A percentile compares a stretch with the other conserved stretches of the same genome.
Evolutionary conservation across 345 rosid species (phyloP).

Genomic region (Lumnitzera racemosa): DNA sequence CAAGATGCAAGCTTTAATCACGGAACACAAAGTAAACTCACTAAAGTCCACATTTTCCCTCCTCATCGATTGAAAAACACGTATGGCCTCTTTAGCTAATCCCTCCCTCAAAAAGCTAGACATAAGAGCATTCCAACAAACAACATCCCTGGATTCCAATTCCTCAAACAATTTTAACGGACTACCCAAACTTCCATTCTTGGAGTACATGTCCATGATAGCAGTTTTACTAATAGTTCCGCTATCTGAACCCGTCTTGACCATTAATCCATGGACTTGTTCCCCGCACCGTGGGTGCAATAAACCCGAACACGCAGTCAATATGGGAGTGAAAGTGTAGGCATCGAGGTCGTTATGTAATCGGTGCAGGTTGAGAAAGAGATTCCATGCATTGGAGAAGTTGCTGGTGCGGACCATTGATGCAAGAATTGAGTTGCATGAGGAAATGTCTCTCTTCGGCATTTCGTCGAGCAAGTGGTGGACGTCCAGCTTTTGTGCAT

Average conservation of each 20-base stretch:
- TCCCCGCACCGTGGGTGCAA: slow-evolving; percentile 39
- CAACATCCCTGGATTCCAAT: slow-evolving; percentile 48
- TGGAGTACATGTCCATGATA: slow-evolving; percentile 62
- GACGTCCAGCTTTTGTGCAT: slow-evolving; percentile 1
- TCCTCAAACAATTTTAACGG: slow-evolving; percentile 47
- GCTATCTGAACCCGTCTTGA: slow-evolving; percentile 43
- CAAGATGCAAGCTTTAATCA: slow-evolving; percentile 56
- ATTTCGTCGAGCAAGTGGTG: slow-evolving; percentile 41
- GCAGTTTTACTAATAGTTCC: slow-evolving; percentile 65
- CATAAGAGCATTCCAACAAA: slow-evolving; percentile 70
- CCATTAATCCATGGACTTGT: slow-evolving; percentile 69
- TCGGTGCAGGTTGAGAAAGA: slow-evolving; percentile 34
- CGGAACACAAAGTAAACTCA: slow-evolving; percentile 64
- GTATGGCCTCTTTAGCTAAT: slow-evolving; percentile 44
- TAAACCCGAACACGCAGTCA: slow-evolving; percentile 50
- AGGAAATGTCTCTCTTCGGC: slow-evolving; percentile 30
- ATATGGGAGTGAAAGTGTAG: slow-evolving; percentile 62
- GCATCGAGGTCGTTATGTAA: slow-evolving; percentile 33
- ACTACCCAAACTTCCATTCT: slow-evolving; percentile 35
- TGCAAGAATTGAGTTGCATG: slow-evolving; percentile 47
- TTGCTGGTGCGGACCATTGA: slow-evolving; percentile 30
- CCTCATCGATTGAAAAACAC: slow-evolving; percentile 47
- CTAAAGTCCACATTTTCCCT: slow-evolving; percentile 38
- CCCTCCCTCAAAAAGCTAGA: slow-evolving; percentile 52
- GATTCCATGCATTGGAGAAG: slow-evolving; percentile 41